Base-by-base conservation (phyloP, 371 early-diverging fungal species). In the Hamiltosporidium tvaerminnensis region DNA sequence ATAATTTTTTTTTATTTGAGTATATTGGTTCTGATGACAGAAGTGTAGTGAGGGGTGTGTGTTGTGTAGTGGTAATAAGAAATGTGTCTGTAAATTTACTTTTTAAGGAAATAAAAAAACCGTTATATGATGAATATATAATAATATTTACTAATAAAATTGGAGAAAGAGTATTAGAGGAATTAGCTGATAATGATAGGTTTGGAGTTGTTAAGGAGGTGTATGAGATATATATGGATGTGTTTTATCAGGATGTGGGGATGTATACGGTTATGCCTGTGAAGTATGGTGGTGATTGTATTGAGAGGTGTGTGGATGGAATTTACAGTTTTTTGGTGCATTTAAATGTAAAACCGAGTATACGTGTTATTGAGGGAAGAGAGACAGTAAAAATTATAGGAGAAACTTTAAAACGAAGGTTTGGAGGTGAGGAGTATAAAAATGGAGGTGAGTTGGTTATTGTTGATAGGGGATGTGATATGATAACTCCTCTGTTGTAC, bases 1-100 rank as follows among this genome's bases (percentile, higher is more conserved):
- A 67, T 47, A 74, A 74, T 36, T 78, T 67, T 48, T 78, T 78
- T 58, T 60, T 75, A 2, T 76, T 78, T 67, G 76, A 78, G 37
- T 64, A 37, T 37, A 64, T 78, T 39, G 49, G 16, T 48, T 69
- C 68, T 39, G 66, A 44, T 47, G 67, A 61, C 34, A 59, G 75
- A 50, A 55, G 52, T 7, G 59, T 47, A 50, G 66, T 77, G 36
- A 48, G 52, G 14, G 64, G 64, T 14, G 63, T 78, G 1, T 55
- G 58, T 34, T 76, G 76, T 47, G 62, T 76, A n/a, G 66, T 68
- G 14, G 56, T 76, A 47, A 49, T 75, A 31, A 48, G 63, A 12
- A 55, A 59, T 7, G 47, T 33, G 9, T 70, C 63, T 54, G n/a
- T 76, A 14, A 58, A 55, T 32, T n/a, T 59, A 32, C 70, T 78